These are phyloP conservation scores for Phytophthora idaei DNA, from an alignment of 352 stramenopile genomes.

Conservation along the genomic window DNA sequence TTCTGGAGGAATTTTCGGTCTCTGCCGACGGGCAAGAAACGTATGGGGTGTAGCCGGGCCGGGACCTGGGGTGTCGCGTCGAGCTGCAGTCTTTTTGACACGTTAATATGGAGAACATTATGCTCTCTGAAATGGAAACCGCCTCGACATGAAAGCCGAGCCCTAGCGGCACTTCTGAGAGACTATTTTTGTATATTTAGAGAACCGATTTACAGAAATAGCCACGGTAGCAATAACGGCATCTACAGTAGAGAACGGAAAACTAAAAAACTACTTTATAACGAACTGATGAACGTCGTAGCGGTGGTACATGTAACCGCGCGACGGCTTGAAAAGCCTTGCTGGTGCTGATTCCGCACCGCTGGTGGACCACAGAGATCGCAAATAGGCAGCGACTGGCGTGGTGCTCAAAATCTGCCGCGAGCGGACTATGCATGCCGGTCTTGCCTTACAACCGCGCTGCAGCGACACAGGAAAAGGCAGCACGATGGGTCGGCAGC, in stretches of 20 bases:
- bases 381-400: constrained; percentile 23
- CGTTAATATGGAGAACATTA: constrained; percentile 2
- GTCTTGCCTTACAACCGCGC: constrained; percentile 13
- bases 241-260: constrained; percentile 14
- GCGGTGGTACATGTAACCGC: neutral
- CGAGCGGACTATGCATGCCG: constrained; percentile 18
- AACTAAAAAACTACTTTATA: neutral
- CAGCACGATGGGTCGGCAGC: constrained; percentile 22
- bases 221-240: constrained; percentile 6
- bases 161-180: constrained; percentile 16
- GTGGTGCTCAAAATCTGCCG: constrained; percentile 17
- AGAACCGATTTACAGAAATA: constrained; percentile 20
- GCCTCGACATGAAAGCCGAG: constrained; percentile 4
- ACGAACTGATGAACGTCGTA: neutral
- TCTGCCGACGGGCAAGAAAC: constrained; percentile 27
- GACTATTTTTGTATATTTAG: constrained; percentile 21
- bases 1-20: constrained; percentile 26
- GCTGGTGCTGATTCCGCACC: neutral
- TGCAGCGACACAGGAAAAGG: constrained; percentile 18
- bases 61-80: constrained; percentile 18
- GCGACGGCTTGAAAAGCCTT: neutral
- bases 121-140: constrained; percentile 5
- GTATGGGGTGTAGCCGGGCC: constrained; percentile 11
- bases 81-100: constrained; percentile 16
- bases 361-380: neutral